Percentiles rank a stretch among this genome's conserved stretches.
phyloP scores from a whole-genome alignment of 345 rosid species.

The Tarenaya hassleriana region DNA sequence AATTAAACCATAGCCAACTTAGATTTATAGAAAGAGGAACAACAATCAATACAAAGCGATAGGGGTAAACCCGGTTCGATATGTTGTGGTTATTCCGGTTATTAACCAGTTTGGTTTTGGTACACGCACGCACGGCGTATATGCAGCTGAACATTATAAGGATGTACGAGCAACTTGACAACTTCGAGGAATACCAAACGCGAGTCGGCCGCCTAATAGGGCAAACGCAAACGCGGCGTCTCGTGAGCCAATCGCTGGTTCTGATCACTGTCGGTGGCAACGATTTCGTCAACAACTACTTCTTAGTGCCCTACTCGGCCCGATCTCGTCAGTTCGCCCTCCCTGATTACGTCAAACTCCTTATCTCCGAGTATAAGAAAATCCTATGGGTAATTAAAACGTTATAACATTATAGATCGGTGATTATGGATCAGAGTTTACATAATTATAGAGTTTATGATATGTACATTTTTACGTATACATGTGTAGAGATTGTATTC shows the following conservation, averaged over 20 bases:
- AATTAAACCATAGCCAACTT: conserved; percentile 1
- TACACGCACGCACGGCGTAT: too few relatives aligned
- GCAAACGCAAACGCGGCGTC: conserved; percentile 31
- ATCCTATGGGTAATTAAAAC: conserved; percentile 35
- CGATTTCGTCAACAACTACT: conserved; percentile 80
- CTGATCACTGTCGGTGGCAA: conserved; percentile 73
- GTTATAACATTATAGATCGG: not conserved
- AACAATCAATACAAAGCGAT: too few relatives aligned
- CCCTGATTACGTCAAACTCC: conserved; percentile 45
- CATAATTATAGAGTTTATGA: not conserved
- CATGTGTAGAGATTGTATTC: conserved; percentile 42
- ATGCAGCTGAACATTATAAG: conserved; percentile 59
- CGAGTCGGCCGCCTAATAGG: conserved; percentile 48
- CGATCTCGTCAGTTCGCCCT: conserved; percentile 69
- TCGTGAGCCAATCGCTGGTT: conserved; percentile 48
- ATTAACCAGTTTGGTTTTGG: not conserved
- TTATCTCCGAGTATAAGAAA: conserved; percentile 57
- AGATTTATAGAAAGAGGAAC: too few relatives aligned
- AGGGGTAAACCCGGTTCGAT: too few relatives aligned
- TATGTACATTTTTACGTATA: not conserved
- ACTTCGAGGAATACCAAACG: conserved; percentile 59
- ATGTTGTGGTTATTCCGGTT: not conserved
- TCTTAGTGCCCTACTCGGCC: conserved; percentile 65
- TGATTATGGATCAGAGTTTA: not conserved
- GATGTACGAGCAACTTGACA: conserved; percentile 45